These are phyloP conservation scores for Hsuehochloa calcarea DNA, from an alignment of 176 grass and related monocot species.

Conservation along the genomic window DNA sequence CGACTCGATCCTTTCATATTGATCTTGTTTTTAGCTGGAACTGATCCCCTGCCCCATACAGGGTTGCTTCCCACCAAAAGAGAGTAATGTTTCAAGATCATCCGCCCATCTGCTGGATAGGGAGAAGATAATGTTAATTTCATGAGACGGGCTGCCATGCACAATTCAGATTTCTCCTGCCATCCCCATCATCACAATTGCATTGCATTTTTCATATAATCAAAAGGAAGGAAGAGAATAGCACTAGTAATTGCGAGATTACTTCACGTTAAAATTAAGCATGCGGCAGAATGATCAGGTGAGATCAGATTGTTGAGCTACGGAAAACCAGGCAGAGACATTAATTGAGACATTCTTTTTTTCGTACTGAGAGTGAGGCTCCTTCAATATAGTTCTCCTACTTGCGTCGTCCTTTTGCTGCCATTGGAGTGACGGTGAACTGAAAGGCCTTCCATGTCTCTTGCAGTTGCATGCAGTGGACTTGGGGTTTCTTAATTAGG, in stretches of 20 bases:
- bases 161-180: slow-evolving; percentile 5
- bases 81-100: not conserved
- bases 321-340: slow-evolving; percentile 1
- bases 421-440: slow-evolving; percentile 20
- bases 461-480: not conserved
- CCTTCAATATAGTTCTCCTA: slow-evolving; percentile 8
- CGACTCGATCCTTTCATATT: too few species aligned
- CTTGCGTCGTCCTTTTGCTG: slow-evolving; percentile 25
- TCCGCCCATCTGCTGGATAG: not conserved
- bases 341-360: slow-evolving; percentile 32
- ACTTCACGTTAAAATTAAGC: not conserved
- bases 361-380: slow-evolving; percentile 20
- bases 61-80: slow-evolving; percentile 7
- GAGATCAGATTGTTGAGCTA: slow-evolving; percentile 1
- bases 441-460: slow-evolving; percentile 31
- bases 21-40: slow-evolving; percentile 21
- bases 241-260: not conserved
- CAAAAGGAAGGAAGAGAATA: not conserved
- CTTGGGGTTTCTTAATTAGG: slow-evolving; percentile 25
- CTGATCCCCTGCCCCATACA: slow-evolving; percentile 33
- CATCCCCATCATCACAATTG: not conserved
- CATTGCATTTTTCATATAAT: not conserved
- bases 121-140: slow-evolving; percentile 25
- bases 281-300: not conserved
- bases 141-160: slow-evolving; percentile 1